Percentiles rank a stretch among this genome's conserved stretches.
Conservation (phyloP, 352 stramenopile species). For the Pythium monospermum region DNA sequence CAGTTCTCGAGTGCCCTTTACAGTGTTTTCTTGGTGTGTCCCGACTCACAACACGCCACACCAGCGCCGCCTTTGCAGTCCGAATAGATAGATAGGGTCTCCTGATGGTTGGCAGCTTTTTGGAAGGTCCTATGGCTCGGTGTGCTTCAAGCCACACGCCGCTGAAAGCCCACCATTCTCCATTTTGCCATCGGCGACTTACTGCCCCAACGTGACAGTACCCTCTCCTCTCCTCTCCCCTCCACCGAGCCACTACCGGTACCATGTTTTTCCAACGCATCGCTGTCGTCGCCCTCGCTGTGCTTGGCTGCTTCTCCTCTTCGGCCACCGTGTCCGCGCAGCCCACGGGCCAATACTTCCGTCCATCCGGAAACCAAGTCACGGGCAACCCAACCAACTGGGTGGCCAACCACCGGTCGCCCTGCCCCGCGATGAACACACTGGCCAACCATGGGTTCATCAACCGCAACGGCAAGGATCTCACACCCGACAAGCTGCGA, state of each 20-base stretch:
- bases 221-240: no score
- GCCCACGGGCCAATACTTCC: constrained; percentile 3
- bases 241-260: no score
- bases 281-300: constrained; percentile 4
- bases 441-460: constrained; percentile 46
- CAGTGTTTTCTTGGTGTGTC: no score
- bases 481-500: constrained; percentile 19
- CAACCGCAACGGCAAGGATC: constrained; percentile 29
- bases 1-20: no score
- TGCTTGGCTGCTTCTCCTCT: no score
- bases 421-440: constrained; percentile 42
- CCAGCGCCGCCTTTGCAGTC: no score
- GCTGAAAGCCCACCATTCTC: no score
- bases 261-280: constrained; percentile 14
- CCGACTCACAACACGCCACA: no score
- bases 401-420: constrained; percentile 28
- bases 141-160: no score
- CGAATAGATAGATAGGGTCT: no score
- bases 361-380: constrained; percentile 4
- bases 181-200: constrained; percentile 13
- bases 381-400: constrained; percentile 12
- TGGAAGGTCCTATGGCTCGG: no score
- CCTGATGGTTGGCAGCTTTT: no score
- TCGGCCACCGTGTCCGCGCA: constrained; percentile 2
- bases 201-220: constrained; percentile 3